Evolutionary conservation across 2,329 filamentous ascomycete genomes (phyloP).

Genomic region (Zasmidium cellare): DNA sequence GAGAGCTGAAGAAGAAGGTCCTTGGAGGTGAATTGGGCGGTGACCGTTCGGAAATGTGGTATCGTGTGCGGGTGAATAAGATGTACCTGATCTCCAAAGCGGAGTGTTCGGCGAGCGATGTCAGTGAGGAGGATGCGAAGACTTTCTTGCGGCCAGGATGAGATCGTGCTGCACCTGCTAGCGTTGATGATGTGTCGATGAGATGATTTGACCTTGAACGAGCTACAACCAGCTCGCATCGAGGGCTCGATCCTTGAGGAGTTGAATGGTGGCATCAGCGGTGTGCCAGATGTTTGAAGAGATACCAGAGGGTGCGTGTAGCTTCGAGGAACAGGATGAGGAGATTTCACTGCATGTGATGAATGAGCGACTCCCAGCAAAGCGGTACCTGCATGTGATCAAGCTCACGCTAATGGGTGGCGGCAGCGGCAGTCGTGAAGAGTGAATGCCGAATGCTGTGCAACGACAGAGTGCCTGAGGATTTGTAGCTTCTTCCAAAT

Average conservation of each 20-base stretch:
- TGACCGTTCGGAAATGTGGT: constrained; percentile 82
- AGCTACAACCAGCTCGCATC: too few relatives aligned
- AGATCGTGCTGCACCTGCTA: too few relatives aligned
- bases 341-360: not conserved
- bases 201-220: too few relatives aligned
- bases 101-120: constrained; percentile 63
- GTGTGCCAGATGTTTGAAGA: too few relatives aligned
- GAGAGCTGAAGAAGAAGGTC: constrained; percentile 69
- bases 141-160: constrained; percentile 25
- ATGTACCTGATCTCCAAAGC: constrained; percentile 72
- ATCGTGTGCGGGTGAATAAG: constrained; percentile 63
- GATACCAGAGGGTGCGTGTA: too few relatives aligned
- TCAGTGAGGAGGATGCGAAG: constrained; percentile 69
- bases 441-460: not conserved
- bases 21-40: constrained; percentile 70
- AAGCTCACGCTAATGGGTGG: not conserved
- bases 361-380: not conserved
- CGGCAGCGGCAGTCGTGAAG: not conserved
- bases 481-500: too few relatives aligned
- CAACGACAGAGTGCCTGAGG: not conserved
- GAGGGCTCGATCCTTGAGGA: too few relatives aligned
- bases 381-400: not conserved
- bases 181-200: too few relatives aligned
- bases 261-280: too few relatives aligned
- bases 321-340: not conserved